A percentile compares a stretch with the other conserved stretches of the same genome.
Evolutionary conservation across 106 monocot genomes (phyloP).

Genomic region (Dioscorea alata): DNA sequence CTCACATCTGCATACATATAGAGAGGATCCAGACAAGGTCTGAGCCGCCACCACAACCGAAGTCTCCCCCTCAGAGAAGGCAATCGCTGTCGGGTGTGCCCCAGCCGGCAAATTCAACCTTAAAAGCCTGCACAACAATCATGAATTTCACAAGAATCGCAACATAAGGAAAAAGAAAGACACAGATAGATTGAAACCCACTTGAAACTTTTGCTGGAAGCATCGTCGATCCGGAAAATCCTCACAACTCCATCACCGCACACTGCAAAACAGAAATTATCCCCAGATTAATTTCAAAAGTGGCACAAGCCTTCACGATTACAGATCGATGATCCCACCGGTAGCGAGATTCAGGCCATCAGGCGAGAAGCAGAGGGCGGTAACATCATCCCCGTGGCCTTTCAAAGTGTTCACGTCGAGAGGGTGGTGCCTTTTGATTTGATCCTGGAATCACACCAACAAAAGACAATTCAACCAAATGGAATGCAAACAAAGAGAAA

Average conservation of each 20-base stretch:
- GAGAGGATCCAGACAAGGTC: conserved; percentile 56
- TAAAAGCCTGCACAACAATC: conserved; percentile 41
- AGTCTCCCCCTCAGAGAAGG: conserved; percentile 78
- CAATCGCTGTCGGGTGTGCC: conserved; percentile 72
- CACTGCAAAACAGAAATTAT: conserved; percentile 32
- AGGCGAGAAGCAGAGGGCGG: conserved; percentile 73
- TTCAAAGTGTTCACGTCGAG: conserved; percentile 87
- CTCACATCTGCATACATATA: conserved; percentile 88
- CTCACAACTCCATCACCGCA: conserved; percentile 86
- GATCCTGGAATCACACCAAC: conserved; percentile 32
- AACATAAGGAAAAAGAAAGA: not conserved
- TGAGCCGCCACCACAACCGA: conserved; percentile 86
- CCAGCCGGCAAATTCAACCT: conserved; percentile 82
- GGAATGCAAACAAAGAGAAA: not conserved
- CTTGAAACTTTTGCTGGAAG: conserved; percentile 94
- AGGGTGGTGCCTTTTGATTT: conserved; percentile 64
- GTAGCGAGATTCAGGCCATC: conserved; percentile 77
- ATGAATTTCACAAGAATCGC: not conserved
- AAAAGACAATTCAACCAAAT: conserved; percentile 1
- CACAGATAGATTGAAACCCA: conserved; percentile 10
- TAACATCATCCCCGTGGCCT: conserved; percentile 74
- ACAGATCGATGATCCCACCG: conserved; percentile 19
- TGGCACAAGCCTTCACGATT: not conserved
- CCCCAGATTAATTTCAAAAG: not conserved
- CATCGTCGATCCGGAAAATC: conserved; percentile 82